Evolutionary conservation across 2,329 filamentous ascomycete genomes (phyloP).

Genomic region (Helotiales sp.): DNA sequence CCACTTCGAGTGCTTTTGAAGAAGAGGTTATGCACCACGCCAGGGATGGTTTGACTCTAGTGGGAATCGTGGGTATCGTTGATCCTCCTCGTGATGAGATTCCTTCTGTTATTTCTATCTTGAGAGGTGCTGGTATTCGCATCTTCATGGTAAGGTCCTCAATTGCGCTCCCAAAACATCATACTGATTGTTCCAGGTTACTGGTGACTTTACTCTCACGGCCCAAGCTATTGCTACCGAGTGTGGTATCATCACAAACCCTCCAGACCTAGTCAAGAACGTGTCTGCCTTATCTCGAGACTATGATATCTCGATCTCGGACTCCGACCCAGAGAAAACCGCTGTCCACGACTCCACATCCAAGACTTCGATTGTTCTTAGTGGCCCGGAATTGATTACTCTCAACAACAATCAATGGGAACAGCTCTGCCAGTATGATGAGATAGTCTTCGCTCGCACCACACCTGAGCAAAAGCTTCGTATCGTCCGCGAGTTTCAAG

Average conservation of each 20-base stretch:
- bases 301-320: constrained; percentile 17
- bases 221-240: constrained; percentile 71
- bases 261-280: constrained; percentile 49
- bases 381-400: constrained; percentile 63
- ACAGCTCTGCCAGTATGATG: constrained; percentile 61
- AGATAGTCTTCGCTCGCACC: constrained; percentile 75
- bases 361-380: constrained; percentile 57
- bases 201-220: constrained; percentile 75
- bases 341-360: constrained; percentile 3
- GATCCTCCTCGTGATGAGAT: constrained; percentile 62
- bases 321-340: constrained; percentile 15
- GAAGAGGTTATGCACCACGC: constrained; percentile 56
- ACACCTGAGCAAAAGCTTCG: constrained; percentile 78
- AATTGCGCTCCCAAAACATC: not conserved
- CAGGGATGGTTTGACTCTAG: constrained; percentile 47
- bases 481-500: constrained; percentile 75
- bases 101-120: constrained; percentile 56
- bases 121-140: constrained; percentile 70
- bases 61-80: constrained; percentile 58
- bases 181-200: constrained; percentile 48
- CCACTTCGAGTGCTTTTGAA: constrained; percentile 54
- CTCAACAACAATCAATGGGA: constrained; percentile 71
- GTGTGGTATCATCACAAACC: constrained; percentile 67
- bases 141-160: constrained; percentile 65
- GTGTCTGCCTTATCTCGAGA: constrained; percentile 42